phyloP scores from a whole-genome alignment of 306 rosid genomes.

The Begonia loranthoides region DNA sequence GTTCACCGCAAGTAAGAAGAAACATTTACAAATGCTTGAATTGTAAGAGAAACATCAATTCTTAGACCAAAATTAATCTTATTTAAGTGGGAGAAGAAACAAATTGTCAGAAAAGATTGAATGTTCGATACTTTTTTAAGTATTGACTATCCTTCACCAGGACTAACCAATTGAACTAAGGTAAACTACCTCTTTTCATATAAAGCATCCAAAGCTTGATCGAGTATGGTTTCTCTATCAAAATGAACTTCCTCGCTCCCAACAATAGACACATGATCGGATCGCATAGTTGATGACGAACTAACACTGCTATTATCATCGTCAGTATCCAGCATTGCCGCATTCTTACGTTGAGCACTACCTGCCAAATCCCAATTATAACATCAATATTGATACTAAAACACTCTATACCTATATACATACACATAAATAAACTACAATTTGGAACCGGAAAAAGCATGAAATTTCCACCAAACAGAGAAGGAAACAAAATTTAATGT shows the following conservation, averaged over 20 bases:
- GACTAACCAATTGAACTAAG: neutral
- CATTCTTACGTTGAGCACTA: slow-evolving; percentile 63
- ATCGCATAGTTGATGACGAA: slow-evolving; percentile 59
- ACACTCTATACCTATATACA: too few relatives aligned
- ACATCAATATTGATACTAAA: neutral
- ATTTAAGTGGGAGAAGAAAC: too few relatives aligned
- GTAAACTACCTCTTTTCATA: slow-evolving; percentile 64
- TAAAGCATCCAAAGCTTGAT: slow-evolving; percentile 76
- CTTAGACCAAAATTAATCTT: too few relatives aligned
- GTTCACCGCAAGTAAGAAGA: neutral
- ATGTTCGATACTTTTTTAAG: too few relatives aligned
- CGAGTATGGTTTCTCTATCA: slow-evolving; percentile 59
- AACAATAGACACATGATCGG: slow-evolving; percentile 39
- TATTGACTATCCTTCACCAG: too few relatives aligned
- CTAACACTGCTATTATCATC: slow-evolving; percentile 75
- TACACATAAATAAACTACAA: slow-evolving; percentile 2
- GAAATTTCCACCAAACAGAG: neutral
- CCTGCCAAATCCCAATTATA: slow-evolving; percentile 23
- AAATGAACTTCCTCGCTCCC: slow-evolving; percentile 48
- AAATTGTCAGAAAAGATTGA: too few relatives aligned
- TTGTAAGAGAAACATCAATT: too few relatives aligned
- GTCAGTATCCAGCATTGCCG: slow-evolving; percentile 53
- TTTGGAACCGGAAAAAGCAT: neutral
- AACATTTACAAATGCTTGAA: too few relatives aligned
- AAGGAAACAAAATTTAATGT: neutral